Base-by-base conservation (phyloP, 2,329 filamentous ascomycete species). In the Rhexocercosporidium sp. region DNA sequence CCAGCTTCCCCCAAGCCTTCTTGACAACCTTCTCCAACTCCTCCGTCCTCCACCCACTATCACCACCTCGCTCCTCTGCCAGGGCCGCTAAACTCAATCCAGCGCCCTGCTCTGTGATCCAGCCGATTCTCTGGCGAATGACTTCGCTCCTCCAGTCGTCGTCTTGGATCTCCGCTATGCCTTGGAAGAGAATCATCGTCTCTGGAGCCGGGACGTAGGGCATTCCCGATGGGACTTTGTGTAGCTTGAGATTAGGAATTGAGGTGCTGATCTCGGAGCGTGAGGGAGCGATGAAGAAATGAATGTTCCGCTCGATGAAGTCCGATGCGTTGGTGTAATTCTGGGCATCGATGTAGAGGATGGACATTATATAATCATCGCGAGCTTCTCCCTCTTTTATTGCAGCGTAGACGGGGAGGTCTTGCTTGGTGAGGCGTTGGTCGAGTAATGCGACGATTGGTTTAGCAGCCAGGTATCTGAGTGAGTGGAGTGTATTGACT, bases 291-390 rank as follows among this genome's bases (percentile, higher is more conserved):
- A 77, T 78, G 77, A 91, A 90, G 78, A 92, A 87, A 73, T 87
- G 86, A 31, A 78, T 75, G 75, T 88, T 87, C 39, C 85, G 82
- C 37, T 82, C 74, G 8, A 87, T 78, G 75, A 90, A 92, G 22
- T 86, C 81, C 3, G 78, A 69, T 0, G 87, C 81, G 18, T 81
- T 87, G 20, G 82, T 84, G 75, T 86, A 91, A 66, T 85, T 88
- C 68, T 85, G 84, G 9, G 83, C 81, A 71, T 89, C 87, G 25
- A 81, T 81, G 12, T 79, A 77, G 22, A 91, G 78, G 20, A 90
- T 80, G 1, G 78, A 76, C 9, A 79, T 72, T 7, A 90, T 77
- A 73, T 87, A 87, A 12, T 81, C 77, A 20, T 80, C 70, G 1
- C 85, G 77, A 29, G 67, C 25, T 8, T 76, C n/a, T 66, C 69